phyloP scores from a whole-genome alignment of 2,329 filamentous ascomycete species.

The Aspergillus arachidicola region DNA sequence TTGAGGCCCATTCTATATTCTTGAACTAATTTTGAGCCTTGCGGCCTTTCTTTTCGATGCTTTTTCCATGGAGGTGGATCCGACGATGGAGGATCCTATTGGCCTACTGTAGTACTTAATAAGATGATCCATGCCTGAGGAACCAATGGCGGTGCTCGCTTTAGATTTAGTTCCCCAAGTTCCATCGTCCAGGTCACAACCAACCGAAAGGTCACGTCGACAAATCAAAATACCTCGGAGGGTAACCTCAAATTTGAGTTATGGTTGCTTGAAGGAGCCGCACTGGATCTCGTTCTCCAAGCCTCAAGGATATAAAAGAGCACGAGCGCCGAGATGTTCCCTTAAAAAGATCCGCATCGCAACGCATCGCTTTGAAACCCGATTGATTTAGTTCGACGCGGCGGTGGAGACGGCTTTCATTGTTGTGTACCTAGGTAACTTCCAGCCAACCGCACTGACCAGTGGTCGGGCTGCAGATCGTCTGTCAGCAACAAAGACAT shows the following conservation, averaged over 20 bases:
- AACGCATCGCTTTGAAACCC: neutral
- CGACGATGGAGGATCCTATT: neutral
- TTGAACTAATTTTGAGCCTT: neutral
- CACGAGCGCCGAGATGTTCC: neutral
- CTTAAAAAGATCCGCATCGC: neutral
- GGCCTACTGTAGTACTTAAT: neutral
- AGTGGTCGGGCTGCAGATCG: neutral
- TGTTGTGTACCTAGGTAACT: neutral
- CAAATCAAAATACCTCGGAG: neutral
- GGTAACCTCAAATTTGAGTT: neutral
- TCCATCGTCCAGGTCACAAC: too few relatives aligned
- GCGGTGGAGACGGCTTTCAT: constrained; percentile 1
- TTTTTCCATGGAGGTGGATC: neutral
- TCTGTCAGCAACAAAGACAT: constrained; percentile 1
- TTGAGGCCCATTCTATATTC: neutral
- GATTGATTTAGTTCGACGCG: neutral
- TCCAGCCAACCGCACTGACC: constrained; percentile 1
- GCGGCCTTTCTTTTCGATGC: neutral
- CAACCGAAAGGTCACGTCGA: neutral
- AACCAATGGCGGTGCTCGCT: neutral
- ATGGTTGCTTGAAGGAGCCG: neutral
- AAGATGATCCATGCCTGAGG: neutral
- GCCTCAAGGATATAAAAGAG: neutral
- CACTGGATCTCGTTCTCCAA: neutral
- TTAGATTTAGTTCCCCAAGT: neutral